These are phyloP conservation scores for Candida railenensis DNA, from an alignment of 805 yeast species.

Conservation along the genomic window DNA sequence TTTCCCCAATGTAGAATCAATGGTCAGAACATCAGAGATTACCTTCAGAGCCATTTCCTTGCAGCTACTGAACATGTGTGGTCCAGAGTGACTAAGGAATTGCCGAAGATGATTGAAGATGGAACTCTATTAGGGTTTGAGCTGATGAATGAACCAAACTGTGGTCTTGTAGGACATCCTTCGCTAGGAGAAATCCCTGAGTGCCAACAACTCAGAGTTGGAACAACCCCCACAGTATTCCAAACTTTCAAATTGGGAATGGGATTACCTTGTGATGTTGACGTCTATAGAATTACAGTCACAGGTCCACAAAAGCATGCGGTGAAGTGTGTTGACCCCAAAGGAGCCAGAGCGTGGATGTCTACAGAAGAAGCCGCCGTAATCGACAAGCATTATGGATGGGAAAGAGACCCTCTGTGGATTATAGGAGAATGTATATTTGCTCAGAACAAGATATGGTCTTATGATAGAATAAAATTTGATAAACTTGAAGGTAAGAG, in stretches of 20 bases:
- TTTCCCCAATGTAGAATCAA: slow-evolving; percentile 76
- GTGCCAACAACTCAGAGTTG: slow-evolving; percentile 66
- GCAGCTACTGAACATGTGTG: slow-evolving; percentile 46
- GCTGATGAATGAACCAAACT: slow-evolving; percentile 80
- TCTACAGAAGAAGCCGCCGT: slow-evolving; percentile 35
- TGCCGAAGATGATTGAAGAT: slow-evolving; percentile 33
- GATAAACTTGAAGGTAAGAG: slow-evolving; percentile 17
- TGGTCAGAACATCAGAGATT: slow-evolving; percentile 76
- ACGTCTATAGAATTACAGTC: slow-evolving; percentile 64
- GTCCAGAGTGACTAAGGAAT: slow-evolving; percentile 21
- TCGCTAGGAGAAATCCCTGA: slow-evolving; percentile 57
- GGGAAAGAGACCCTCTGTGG: slow-evolving; percentile 68
- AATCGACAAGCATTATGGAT: slow-evolving; percentile 67
- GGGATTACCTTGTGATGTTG: slow-evolving; percentile 72
- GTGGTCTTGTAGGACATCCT: slow-evolving; percentile 66
- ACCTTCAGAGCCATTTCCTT: slow-evolving; percentile 62
- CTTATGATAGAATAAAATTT: slow-evolving; percentile 28
- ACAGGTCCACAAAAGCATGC: slow-evolving; percentile 77
- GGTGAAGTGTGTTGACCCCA: slow-evolving; percentile 56
- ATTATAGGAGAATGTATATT: slow-evolving; percentile 72
- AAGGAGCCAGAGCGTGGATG: slow-evolving; percentile 72
- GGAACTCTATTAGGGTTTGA: slow-evolving; percentile 77
- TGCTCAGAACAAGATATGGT: slow-evolving; percentile 83
- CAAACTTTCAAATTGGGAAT: slow-evolving; percentile 74
- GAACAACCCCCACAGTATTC: slow-evolving; percentile 80